phyloP scores from a whole-genome alignment of 2,329 filamentous ascomycete species.

The Penicillium vulpinum region DNA sequence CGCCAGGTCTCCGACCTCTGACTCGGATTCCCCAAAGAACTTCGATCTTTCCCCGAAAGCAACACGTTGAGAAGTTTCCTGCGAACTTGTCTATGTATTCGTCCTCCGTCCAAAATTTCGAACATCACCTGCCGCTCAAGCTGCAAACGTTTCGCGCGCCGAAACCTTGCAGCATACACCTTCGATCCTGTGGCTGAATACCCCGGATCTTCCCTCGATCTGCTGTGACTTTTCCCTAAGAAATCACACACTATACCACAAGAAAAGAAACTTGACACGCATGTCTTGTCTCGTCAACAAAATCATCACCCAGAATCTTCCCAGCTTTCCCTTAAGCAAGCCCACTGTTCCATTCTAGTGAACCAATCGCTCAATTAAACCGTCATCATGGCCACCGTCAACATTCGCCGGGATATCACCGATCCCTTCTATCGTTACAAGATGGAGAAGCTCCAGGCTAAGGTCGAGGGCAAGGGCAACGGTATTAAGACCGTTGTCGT shows the following conservation, averaged over 20 bases:
- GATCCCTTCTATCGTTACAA: conserved; percentile 99
- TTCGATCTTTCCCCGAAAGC: conserved; percentile 40
- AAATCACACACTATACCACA: conserved; percentile 39
- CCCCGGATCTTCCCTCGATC: conserved; percentile 25
- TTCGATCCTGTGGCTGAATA: conserved; percentile 87
- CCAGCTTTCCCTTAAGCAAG: conserved; percentile 35
- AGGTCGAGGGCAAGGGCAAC: conserved; percentile 99
- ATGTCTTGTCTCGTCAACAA: conserved; percentile 59
- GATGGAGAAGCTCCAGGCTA: conserved; percentile 98
- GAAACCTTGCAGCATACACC: conserved; percentile 87
- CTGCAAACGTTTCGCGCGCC: conserved; percentile 95
- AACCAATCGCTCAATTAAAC: conserved; percentile 30
- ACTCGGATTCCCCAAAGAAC: conserved; percentile 31
- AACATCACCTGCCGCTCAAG: conserved; percentile 90
- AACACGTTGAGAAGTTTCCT: conserved; percentile 32
- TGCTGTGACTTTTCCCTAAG: conserved; percentile 27
- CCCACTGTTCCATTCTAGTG: conserved; percentile 30
- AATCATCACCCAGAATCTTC: conserved; percentile 47
- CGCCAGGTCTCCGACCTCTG: conserved; percentile 22
- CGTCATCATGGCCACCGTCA: conserved; percentile 92
- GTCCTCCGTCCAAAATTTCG: conserved; percentile 91
- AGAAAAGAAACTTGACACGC: conserved; percentile 44
- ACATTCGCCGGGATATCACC: conserved; percentile 96
- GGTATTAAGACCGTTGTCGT: conserved; percentile 99
- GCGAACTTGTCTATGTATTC: conserved; percentile 91